Conservation (phyloP, 495 filamentous ascomycete genomes). For the Ramalina intermedia region DNA sequence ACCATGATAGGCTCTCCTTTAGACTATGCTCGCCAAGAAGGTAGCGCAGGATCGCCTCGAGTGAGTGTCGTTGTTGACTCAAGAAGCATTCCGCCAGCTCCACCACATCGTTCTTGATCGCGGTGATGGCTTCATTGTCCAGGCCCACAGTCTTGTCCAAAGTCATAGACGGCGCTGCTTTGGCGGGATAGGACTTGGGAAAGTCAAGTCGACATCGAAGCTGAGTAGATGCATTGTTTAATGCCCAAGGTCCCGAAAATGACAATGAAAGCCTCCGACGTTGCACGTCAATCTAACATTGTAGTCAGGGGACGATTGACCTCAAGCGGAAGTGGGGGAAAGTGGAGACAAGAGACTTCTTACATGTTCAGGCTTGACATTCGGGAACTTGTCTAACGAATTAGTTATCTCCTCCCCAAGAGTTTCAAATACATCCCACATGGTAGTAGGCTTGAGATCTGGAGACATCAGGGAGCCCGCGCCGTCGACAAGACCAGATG, state of each 20-base stretch:
- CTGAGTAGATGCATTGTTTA: conserved; percentile 52
- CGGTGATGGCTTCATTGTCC: conserved; percentile 48
- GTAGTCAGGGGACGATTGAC: neutral
- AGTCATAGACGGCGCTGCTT: conserved; percentile 46
- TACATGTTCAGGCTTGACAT: conserved; percentile 78
- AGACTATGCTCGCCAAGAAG: conserved; percentile 70
- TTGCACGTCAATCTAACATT: conserved; percentile 40
- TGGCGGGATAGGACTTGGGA: conserved; percentile 60
- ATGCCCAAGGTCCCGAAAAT: conserved; percentile 76
- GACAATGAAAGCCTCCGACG: conserved; percentile 58
- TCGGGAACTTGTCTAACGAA: conserved; percentile 67
- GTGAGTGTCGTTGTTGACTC: conserved; percentile 54
- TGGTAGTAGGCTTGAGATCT: conserved; percentile 15
- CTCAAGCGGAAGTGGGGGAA: neutral
- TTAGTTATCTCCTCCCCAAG: conserved; percentile 79
- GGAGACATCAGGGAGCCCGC: conserved; percentile 10
- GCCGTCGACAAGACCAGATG: conserved; percentile 15
- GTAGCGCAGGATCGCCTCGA: conserved; percentile 72
- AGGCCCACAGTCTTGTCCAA: conserved; percentile 71
- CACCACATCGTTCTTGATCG: conserved; percentile 50
- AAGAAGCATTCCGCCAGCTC: conserved; percentile 56
- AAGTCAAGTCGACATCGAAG: conserved; percentile 70
- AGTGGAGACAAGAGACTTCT: neutral
- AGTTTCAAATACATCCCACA: conserved; percentile 66
- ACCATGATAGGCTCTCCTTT: conserved; percentile 56